These are phyloP conservation scores for Mycothermus thermophilus DNA, from an alignment of 495 filamentous ascomycete genomes.

Conservation along the genomic window DNA sequence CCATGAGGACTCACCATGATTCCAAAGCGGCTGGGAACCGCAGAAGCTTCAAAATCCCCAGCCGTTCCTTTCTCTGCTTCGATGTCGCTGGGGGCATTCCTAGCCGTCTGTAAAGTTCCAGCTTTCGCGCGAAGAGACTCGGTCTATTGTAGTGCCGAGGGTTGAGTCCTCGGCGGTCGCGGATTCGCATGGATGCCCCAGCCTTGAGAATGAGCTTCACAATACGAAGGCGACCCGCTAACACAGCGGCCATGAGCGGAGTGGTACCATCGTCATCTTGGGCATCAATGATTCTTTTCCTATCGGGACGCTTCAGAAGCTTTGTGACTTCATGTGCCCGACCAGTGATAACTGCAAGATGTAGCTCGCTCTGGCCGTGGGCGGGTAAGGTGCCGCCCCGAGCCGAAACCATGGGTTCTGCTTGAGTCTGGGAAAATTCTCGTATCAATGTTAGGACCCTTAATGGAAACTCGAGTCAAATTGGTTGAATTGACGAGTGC, in stretches of 20 bases:
- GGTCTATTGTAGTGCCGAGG: neutral
- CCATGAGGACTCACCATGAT: slow-evolving; percentile 3
- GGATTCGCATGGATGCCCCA: neutral
- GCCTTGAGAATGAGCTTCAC: neutral
- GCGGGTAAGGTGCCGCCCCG: neutral
- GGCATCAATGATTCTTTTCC: neutral
- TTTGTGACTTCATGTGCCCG: neutral
- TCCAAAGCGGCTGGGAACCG: slow-evolving; percentile 1
- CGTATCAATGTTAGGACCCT: too few relatives aligned
- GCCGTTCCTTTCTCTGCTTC: neutral
- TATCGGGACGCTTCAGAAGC: neutral
- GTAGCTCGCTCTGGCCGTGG: neutral
- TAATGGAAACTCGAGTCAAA: neutral
- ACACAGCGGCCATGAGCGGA: slow-evolving; percentile 5
- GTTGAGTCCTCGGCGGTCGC: neutral
- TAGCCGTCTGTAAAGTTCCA: neutral
- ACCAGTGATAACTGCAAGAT: neutral
- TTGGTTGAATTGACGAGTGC: too few relatives aligned
- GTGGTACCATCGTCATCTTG: slow-evolving; percentile 1
- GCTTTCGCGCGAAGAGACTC: neutral
- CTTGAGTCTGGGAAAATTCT: too few relatives aligned
- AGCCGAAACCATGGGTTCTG: neutral
- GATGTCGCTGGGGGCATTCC: neutral
- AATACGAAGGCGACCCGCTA: slow-evolving; percentile 1
- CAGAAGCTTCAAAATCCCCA: neutral